Evolutionary conservation across 768 basidiomycete genomes (phyloP), one percentile per base, ranked within the genome.

Genomic region (Pleurotus giganteus): DNA sequence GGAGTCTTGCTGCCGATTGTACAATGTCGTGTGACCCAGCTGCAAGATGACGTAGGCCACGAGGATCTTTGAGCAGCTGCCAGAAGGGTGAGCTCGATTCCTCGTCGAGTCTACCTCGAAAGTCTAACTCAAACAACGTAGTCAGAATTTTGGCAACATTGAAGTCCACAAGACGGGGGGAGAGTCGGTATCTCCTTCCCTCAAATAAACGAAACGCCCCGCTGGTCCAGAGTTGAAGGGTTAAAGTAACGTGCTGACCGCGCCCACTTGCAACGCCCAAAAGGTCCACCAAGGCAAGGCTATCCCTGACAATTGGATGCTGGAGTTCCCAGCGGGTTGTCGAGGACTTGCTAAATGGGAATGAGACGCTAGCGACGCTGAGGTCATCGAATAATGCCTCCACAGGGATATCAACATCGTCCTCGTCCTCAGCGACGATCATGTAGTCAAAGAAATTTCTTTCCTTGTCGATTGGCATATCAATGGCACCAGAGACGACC

Each of bases 311-410:
- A n/a, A 61, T 57, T 7, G 65, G 59, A 45, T 74, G 69, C 57
- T 79, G 76, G 2, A 59, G 41, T 5, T 64, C 61, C 78, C 79
- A 80, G 46, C 62, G 68, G 0, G 61, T 11, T 23, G 64, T 69
- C 13, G 75, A 74, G 57, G 65, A 71, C 32, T 63, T 58, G 57
- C 71, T 77, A 4, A 80, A 66, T 4, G 77, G 78, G 56, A 80
- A 77, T 3, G 79, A 61, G 2, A 75, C 59, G 4, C 75, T 73
- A 13, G 74, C 73, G 9, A 81, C 71, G n/a, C 67, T 66, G 4
- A 82, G 71, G 57, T 80, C 80, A 56, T 80, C 76, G 55, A 78
- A 82, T 9, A 79, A 59, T 12, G 76, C 75, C 64, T 80, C 80
- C 9, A 74, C 69, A 1, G 80, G 79, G 13, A 78, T 64, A 12